These are phyloP conservation scores for Mycena polygramma DNA, from an alignment of 768 basidiomycete genomes.

Conservation along the genomic window DNA sequence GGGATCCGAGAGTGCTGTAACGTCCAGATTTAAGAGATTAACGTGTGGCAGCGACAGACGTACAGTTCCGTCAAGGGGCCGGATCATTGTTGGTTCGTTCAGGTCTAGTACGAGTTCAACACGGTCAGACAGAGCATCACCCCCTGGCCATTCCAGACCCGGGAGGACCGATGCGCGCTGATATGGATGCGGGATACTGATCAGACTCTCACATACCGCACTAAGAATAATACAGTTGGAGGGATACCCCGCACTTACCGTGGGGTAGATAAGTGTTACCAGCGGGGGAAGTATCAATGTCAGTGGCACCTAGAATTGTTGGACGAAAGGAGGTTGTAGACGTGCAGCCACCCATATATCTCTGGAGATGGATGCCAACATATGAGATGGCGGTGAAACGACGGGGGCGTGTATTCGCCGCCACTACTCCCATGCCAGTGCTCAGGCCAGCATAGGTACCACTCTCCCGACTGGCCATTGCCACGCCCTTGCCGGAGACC, in stretches of 20 bases:
- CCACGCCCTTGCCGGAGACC: constrained; percentile 25
- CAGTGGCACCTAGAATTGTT: neutral
- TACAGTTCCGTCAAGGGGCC: neutral
- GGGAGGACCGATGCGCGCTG: neutral
- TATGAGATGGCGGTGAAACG: constrained; percentile 17
- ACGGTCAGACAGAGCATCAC: neutral
- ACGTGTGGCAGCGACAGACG: neutral
- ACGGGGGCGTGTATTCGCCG: constrained; percentile 13
- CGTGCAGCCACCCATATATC: constrained; percentile 1
- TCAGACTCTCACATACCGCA: neutral
- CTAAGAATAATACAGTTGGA: neutral
- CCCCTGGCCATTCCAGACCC: neutral
- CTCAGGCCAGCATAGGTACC: neutral
- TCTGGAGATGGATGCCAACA: constrained; percentile 12
- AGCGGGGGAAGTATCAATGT: constrained; percentile 1
- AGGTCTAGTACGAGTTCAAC: neutral
- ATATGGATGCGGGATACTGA: constrained; percentile 14
- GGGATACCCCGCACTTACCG: neutral
- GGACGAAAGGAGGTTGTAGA: neutral
- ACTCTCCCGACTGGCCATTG: constrained; percentile 9
- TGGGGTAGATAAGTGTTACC: neutral
- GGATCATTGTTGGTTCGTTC: constrained; percentile 5
- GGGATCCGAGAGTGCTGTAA: constrained; percentile 19
- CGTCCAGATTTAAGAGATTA: neutral
- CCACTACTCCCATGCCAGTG: constrained; percentile 9